Percentiles rank a stretch among this genome's conserved stretches.
phyloP scores from a whole-genome alignment of 2,329 filamentous ascomycete genomes.

The Tolypocladium tropicale region DNA sequence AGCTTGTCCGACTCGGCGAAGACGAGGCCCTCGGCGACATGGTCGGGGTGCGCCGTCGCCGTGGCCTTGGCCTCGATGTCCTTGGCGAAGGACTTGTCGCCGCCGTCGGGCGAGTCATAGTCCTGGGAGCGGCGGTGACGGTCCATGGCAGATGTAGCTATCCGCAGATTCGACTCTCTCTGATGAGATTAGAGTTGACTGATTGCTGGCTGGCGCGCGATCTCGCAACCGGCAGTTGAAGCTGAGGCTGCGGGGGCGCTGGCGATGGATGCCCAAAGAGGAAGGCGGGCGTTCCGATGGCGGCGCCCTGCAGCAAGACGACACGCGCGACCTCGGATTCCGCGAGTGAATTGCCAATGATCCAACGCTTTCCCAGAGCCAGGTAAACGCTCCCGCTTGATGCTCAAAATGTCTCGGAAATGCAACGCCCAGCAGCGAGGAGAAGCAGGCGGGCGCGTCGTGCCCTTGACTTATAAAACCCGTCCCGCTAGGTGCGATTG shows the following conservation, averaged over 20 bases:
- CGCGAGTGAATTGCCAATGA: too few relatives aligned
- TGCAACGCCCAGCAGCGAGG: background rate
- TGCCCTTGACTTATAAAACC: background rate
- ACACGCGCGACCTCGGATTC: too few relatives aligned
- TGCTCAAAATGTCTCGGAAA: too few relatives aligned
- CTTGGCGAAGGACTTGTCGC: background rate
- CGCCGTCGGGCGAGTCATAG: background rate
- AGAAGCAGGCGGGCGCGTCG: background rate
- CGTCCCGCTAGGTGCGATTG: background rate
- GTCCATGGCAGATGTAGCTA: background rate
- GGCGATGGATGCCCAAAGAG: background rate
- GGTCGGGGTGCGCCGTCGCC: background rate
- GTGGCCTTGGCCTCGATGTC: background rate
- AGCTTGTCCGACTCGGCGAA: constrained; percentile 31
- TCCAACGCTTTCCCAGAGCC: too few relatives aligned
- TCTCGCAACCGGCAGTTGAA: background rate
- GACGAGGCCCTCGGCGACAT: constrained; percentile 4
- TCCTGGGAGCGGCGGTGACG: background rate
- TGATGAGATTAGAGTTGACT: too few relatives aligned
- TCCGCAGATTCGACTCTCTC: too few relatives aligned
- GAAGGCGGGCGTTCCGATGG: background rate
- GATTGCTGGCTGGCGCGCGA: too few relatives aligned
- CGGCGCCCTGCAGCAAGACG: background rate
- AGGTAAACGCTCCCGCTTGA: too few relatives aligned
- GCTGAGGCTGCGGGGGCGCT: background rate